Evolutionary conservation across 495 filamentous ascomycete genomes (phyloP), one percentile per base, ranked within the genome.

Genomic region (Letharia columbiana): DNA sequence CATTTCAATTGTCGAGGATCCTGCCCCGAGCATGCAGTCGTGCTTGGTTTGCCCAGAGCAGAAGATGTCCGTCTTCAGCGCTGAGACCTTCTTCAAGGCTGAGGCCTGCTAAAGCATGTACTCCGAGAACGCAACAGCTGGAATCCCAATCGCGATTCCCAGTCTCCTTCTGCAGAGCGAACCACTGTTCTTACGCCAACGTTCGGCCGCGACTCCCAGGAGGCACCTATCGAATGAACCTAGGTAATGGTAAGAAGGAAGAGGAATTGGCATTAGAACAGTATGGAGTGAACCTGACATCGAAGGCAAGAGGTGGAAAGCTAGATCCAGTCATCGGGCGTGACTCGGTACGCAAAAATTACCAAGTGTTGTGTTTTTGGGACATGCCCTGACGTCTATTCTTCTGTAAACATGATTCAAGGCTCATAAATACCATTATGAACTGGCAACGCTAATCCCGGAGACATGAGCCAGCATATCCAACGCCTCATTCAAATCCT

Each of bases 321-420:
- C 81, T 98, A 9, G 94, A 98, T 71, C 94, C 94, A 1, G 91
- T 98, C 9, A 97, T 98, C 75, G 94, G 94, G 31, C 83, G 94
- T 73, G 91, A 96, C 69, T 81, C 84, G 28, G 49, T 54, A 54
- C 10, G 49, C 12, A 28, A 4, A 39, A 4, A 4, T 4, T 31
- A 1, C 23, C n/a, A 31, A 23, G 23, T 20, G 7, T 2, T 49
- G 20, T 18, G 7, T 23, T 23, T 31, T 11, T 33, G 8, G 4
- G 28, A 13, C 2, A 54, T 13, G 18, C 18, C 44, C 18, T 45
- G 44, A 13, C 13, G 23, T 15, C 12, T 15, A 1, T 31, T 31
- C 13, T 10, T 54, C 49, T 31, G 9, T 31, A 11, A 91, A 96
- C 76, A 33, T 47, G 44, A 15, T 47, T 18, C n/a, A 54, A 31